Conservation (phyloP, 306 rosid species). For the Cyamopsis tetragonoloba region DNA sequence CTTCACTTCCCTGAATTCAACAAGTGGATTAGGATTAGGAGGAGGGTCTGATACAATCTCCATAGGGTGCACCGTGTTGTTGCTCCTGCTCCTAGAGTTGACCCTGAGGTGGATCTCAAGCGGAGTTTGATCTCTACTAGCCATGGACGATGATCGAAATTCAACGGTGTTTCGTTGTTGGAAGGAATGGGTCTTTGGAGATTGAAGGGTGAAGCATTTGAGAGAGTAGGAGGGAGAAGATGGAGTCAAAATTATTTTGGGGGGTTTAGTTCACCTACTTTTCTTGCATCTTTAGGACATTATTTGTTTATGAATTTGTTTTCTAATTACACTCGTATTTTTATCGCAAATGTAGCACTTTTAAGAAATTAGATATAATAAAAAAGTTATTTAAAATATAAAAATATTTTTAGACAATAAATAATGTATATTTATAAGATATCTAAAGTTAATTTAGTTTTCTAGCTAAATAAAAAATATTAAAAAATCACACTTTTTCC, state of each 20-base stretch:
- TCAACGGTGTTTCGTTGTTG: too few relatives aligned
- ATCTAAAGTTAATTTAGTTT: too few relatives aligned
- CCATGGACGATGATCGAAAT: too few relatives aligned
- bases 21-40: slow-evolving; percentile 23
- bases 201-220: neutral
- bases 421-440: too few relatives aligned
- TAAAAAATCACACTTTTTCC: too few relatives aligned
- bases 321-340: too few relatives aligned
- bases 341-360: too few relatives aligned
- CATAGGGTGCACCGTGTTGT: slow-evolving; percentile 52
- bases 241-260: neutral
- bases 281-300: neutral
- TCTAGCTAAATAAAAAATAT: too few relatives aligned
- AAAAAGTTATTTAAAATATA: too few relatives aligned
- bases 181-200: neutral
- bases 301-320: too few relatives aligned
- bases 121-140: slow-evolving; percentile 29
- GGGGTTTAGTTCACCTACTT: neutral
- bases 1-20: slow-evolving; percentile 42
- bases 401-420: too few relatives aligned
- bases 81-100: neutral
- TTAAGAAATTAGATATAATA: too few relatives aligned
- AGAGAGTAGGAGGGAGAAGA: neutral
- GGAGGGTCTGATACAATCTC: slow-evolving; percentile 20
- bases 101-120: slow-evolving; percentile 40